Evolutionary conservation across 2,329 filamentous ascomycete species (phyloP).

Genomic region (Botrytis elliptica): DNA sequence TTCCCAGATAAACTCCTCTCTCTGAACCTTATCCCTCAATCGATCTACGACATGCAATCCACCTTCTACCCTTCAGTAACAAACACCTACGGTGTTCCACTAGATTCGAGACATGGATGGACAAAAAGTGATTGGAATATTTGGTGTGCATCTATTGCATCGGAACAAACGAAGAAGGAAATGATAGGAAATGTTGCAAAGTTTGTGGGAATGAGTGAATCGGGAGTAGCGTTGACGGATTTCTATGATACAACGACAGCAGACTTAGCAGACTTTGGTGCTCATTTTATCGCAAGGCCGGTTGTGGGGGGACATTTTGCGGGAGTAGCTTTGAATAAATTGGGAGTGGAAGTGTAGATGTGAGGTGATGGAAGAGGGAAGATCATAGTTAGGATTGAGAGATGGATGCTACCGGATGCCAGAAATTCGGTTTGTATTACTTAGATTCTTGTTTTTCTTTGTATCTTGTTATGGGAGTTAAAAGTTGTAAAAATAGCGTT

Average conservation of each 20-base stretch:
- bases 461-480: neutral
- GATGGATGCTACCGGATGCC: neutral
- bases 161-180: neutral
- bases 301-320: slow-evolving; percentile 1
- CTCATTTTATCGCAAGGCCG: neutral
- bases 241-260: neutral
- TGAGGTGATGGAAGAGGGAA: neutral
- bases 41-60: slow-evolving; percentile 75
- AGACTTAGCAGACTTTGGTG: neutral
- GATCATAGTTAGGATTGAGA: too few relatives aligned
- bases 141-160: neutral
- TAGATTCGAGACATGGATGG: slow-evolving; percentile 77
- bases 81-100: slow-evolving; percentile 75
- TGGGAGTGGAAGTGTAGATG: neutral
- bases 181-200: neutral
- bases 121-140: slow-evolving; percentile 64
- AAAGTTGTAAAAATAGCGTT: neutral
- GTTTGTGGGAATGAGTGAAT: neutral
- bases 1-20: slow-evolving; percentile 77
- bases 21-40: slow-evolving; percentile 72
- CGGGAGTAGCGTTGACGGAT: neutral
- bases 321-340: neutral
- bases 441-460: neutral
- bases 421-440: neutral
- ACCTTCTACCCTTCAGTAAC: slow-evolving; percentile 71